Base-by-base conservation (phyloP, 2,329 filamentous ascomycete species). In the Berkeleyomyces basicola region DNA sequence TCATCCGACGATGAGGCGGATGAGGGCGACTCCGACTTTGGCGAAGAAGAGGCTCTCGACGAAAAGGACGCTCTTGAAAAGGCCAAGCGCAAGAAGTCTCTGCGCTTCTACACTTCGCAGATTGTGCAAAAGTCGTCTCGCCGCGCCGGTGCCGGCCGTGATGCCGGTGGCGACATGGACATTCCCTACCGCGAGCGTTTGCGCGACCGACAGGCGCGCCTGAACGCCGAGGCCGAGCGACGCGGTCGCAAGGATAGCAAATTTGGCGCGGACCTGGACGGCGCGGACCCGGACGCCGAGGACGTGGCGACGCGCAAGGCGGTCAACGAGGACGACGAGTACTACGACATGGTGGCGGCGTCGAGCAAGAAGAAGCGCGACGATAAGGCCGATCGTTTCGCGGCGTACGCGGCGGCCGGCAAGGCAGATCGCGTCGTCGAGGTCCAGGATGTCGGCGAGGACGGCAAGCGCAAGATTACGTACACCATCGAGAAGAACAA, bases 401-500 rank as follows among this genome's bases (percentile, higher is more conserved):
- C 79, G 46, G 82, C 81, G 4, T 76, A 80, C 53, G 78, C 79
- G 16, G 76, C 78, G 2, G 87, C 87, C 16, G 80, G 79, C 64
- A 86, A 86, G 66, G 78, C 82, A 61, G 79, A 86, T 65, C 78
- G 81, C 3, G 76, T 86, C 1, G 78, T 87, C 1, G 80, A 85
- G 68, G 78, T 83, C 65, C 86, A 88, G 70, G 79, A 81, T 69
- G 73, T 95, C 51, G 90, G 87, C 49, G 78, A 83, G 64, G 90
- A 96, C 69, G 92, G 91, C 65, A 95, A 96, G 77, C 80, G 95
- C 65, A 89, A 90, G 74, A 95, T 99, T 72, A 88, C 84, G 16
- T 97, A 96, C 75, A 82, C 85, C 68, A 99, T 99, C 70, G 83
- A 91, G 76, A 96, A 97, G 83, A 99, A 99, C 76, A 96, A 96